Base-by-base conservation (phyloP, 768 basidiomycete genomes). In the Pisolithus microcarpus region DNA sequence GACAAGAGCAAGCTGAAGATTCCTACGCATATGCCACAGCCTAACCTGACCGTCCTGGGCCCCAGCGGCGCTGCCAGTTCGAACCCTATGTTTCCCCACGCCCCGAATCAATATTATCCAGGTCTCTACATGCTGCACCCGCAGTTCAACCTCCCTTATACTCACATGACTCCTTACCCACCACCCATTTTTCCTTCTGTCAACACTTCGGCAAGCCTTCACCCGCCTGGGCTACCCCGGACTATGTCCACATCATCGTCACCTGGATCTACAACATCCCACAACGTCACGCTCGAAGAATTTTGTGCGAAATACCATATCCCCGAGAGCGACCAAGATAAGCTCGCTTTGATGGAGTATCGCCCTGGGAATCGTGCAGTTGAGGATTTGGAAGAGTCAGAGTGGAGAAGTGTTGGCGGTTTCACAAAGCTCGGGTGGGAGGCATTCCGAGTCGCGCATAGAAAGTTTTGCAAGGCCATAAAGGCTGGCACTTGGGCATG, bases 391-490 rank as follows among this genome's bases (percentile, higher is more conserved):
- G 30, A 23, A 3, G 43, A 51, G 3, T 18, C 23, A 5, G 44
- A 51, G 11, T 51, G 50, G 50, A 13, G 26, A 3, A 30, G 4
- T 3, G 7, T 38, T 2, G 37, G 44, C 8, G 18, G 13, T 9
- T 51, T 46, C 34, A 34, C 24, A 5, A 46, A 16, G 19, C 44
- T 51, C 2, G 26, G 50, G 13, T 51, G 50, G 36, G 42, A 26
- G 11, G 23, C 9, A 15, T 51, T 46, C 18, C 18, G 46, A 18
- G n/a, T 11, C 5, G 50, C 50, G 7, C 50, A 51, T 18, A 38
- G 24, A 18, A 46, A 51, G 38, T 39, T 51, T 46, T 51, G 44
- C 21, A 46, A 2, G 9, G 44, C 44, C 2, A 51, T 51, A 34
- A 19, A 38, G 28, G 24, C 21, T 8, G 44, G 50, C 7, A 30